Percentiles rank a stretch among this genome's conserved stretches.
These are phyloP conservation scores for Jamesozyma gamospora DNA, from an alignment of 805 yeast genomes.

Conservation along the genomic window DNA sequence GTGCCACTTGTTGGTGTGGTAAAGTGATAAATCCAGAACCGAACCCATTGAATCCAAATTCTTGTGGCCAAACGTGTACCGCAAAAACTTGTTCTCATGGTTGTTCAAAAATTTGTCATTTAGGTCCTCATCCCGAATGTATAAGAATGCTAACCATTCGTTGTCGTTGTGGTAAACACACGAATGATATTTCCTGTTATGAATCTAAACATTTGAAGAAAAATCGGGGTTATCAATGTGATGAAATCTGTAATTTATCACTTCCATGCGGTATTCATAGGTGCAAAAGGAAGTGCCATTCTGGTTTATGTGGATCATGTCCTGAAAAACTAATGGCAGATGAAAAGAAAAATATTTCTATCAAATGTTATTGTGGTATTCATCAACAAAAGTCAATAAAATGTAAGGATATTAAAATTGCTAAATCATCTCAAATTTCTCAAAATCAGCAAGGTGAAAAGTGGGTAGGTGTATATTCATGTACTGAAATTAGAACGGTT, in stretches of 20 bases:
- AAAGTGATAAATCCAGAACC: conserved; percentile 56
- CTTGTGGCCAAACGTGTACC: conserved; percentile 79
- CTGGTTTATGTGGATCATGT: conserved; percentile 78
- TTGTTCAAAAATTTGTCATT: conserved; percentile 72
- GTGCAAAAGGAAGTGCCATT: conserved; percentile 59
- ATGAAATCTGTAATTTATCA: conserved; percentile 45
- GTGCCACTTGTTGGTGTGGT: conserved; percentile 75
- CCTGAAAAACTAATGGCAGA: conserved; percentile 30
- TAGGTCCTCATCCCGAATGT: conserved; percentile 80
- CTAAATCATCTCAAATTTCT: conserved; percentile 25
- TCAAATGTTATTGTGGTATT: conserved; percentile 70
- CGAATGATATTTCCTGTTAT: conserved; percentile 61
- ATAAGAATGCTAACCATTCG: conserved; percentile 58
- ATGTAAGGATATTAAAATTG: conserved; percentile 37
- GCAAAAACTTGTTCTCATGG: conserved; percentile 59
- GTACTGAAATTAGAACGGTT: conserved; percentile 36
- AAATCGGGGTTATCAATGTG: conserved; percentile 34
- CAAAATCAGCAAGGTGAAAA: conserved; percentile 20
- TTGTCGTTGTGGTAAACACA: conserved; percentile 66
- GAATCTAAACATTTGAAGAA: conserved; percentile 58
- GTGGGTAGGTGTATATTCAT: conserved; percentile 47
- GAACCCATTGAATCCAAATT: conserved; percentile 59
- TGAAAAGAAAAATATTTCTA: conserved; percentile 12
- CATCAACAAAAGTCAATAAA: conserved; percentile 30
- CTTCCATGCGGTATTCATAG: conserved; percentile 66